A percentile compares a stretch with the other conserved stretches of the same genome.
Conservation (phyloP, 345 rosid genomes). For the Bruguiera gymnorhiza region DNA sequence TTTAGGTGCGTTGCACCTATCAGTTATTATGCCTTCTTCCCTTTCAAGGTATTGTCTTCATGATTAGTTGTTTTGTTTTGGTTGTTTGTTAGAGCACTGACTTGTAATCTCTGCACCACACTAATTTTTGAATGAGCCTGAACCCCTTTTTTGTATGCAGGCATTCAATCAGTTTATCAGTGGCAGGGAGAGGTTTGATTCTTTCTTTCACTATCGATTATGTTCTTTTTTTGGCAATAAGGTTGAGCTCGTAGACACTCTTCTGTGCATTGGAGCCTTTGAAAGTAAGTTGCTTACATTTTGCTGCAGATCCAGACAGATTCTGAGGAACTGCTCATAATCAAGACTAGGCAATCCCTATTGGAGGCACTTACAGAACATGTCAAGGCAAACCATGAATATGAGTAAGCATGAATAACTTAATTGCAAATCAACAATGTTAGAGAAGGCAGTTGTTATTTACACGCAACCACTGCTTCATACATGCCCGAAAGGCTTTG, state of each 20-base stretch:
- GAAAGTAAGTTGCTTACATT: conserved; percentile 3
- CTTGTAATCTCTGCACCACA: neutral
- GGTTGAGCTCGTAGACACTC: neutral
- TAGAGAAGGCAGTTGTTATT: too few relatives aligned
- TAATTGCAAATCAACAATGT: neutral
- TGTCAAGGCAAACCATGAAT: conserved; percentile 89
- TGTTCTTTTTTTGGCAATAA: neutral
- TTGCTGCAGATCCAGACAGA: conserved; percentile 70
- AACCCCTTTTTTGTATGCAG: conserved; percentile 39
- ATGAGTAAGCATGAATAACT: conserved; percentile 58
- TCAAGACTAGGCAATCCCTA: conserved; percentile 87
- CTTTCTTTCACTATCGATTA: neutral
- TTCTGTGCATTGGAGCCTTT: neutral
- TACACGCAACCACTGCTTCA: too few relatives aligned
- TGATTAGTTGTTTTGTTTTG: too few relatives aligned
- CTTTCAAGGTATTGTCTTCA: too few relatives aligned
- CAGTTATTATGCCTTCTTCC: neutral
- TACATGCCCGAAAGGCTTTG: too few relatives aligned
- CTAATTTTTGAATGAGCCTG: too few relatives aligned
- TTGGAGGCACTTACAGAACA: conserved; percentile 75
- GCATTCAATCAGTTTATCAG: conserved; percentile 76
- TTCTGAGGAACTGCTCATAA: conserved; percentile 80
- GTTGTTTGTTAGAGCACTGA: too few relatives aligned
- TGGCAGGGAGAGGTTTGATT: conserved; percentile 89
- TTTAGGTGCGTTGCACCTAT: neutral